phyloP scores from a whole-genome alignment of 345 rosid species.

The Leavenworthia alabamica region DNA sequence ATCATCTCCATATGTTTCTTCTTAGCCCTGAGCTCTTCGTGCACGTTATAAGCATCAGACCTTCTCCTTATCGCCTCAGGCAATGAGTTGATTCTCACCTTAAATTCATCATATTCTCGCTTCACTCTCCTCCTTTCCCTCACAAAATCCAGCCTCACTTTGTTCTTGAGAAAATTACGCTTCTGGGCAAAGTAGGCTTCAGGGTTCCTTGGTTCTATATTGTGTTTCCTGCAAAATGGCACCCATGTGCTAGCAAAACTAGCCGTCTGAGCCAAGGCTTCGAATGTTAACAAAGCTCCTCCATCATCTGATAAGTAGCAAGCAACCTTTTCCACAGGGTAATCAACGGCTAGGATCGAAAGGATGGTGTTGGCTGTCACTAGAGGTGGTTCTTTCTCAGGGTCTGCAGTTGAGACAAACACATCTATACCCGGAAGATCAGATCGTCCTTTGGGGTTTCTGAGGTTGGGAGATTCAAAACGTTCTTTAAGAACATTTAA shows the following conservation, averaged over 20 bases:
- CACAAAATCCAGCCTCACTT: constrained; percentile 64
- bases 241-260: constrained; percentile 75
- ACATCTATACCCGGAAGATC: constrained; percentile 77
- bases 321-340: constrained; percentile 73
- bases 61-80: constrained; percentile 65
- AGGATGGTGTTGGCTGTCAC: constrained; percentile 75
- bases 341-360: constrained; percentile 67
- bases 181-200: constrained; percentile 73
- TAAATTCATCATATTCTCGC: constrained; percentile 79
- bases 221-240: constrained; percentile 70
- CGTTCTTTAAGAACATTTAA: constrained; percentile 56
- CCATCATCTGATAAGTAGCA: constrained; percentile 79
- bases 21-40: constrained; percentile 63
- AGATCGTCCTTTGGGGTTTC: constrained; percentile 70
- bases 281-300: constrained; percentile 65
- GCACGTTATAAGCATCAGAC: constrained; percentile 73
- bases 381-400: constrained; percentile 78
- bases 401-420: constrained; percentile 75
- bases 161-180: constrained; percentile 67
- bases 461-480: constrained; percentile 62
- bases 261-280: constrained; percentile 73
- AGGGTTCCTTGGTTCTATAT: constrained; percentile 65
- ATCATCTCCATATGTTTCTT: constrained; percentile 55
- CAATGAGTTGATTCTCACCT: constrained; percentile 67
- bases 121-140: constrained; percentile 78